Evolutionary conservation across 495 filamentous ascomycete genomes (phyloP), one percentile per base, ranked within the genome.

Genomic region (Aspergillus cavernicola): DNA sequence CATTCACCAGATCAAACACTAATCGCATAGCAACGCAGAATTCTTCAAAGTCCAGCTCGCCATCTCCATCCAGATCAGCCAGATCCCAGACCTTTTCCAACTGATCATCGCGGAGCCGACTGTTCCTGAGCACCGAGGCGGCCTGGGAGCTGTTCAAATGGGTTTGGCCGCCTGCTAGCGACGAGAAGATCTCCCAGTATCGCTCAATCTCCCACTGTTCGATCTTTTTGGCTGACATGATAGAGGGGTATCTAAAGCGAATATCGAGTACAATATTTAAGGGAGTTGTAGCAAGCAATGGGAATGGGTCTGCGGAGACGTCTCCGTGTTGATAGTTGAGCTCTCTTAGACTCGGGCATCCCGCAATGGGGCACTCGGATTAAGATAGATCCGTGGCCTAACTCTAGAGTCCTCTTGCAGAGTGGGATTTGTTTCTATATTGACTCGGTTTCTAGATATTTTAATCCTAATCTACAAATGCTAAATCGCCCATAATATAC

Each of bases 11-110:
- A 69, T 98, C 93, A 65, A 96, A 98, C 47, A 97, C 95, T 49
- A 98, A 71, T 66, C 93, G 80, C 95, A 98, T 97, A 20, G 93
- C 93, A 40, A 98, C 93, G 66, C 93, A 98, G 67, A 98, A 98
- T 74, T 98, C 93, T 71, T 97, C 93, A 74, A 98, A 98, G 73
- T 98, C 93, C 28, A 98, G 72, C 66, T 91, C 95, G 32, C 93
- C 93, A 73, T 98, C 93, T 57, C 87, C 88, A 67, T 98, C 93
- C 45, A 98, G 89, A 68, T 98, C 93, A 45, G 93, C 88, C 52
- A 98, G 81, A 68, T 98, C 93, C 93, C 93, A 98, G 57, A 98
- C 88, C 66, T 86, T 85, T 69, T 96, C 95, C 8, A 98, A 85
- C 73, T 98, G 90, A 54, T 95, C 90, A 76, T 97, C 91, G 50